Evolutionary conservation across 768 basidiomycete species (phyloP), one percentile per base, ranked within the genome.

Genomic region (Rhizopogon roseolus): DNA sequence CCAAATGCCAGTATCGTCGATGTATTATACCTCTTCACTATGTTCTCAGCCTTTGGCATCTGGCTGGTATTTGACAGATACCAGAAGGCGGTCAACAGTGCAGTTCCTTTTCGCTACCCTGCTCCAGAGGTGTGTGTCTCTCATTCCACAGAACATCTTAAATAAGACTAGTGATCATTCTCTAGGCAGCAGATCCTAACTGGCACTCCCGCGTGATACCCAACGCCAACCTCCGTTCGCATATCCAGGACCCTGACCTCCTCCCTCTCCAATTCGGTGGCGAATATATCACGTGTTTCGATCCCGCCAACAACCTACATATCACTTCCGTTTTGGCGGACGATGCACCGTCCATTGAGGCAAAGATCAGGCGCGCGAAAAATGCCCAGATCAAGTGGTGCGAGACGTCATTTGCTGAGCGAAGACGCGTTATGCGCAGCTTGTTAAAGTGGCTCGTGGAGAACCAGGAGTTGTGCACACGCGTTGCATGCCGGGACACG

Each of bases 401-500:
- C 17, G 62, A 78, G 7, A 91, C 86, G 16, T 82, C 84, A 0
- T 98, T 94, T 65, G 76, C 79, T 1, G 82, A 95, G 60, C 78
- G 97, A 40, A 77, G 87, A 65, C 81, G 88, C 57, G 89, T 99
- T 40, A 74, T 98, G 64, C 76, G 91, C 48, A 95, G 90, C 62
- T 66, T 99, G 56, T 76, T 93, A 64, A 90, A 89, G 59, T 99
- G 96, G 96, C 76, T 96, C 5, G 85, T 98, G 34, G 85, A 89
- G 58, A 94, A 98, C 63, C 90, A 94, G 72, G 88, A 93, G 50
- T 71, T 75, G 22, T 91, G 93, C 57, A 92, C 92, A 32, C 78
- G 86, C 40, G 88, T 96, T 27, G 92, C 92, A 22, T 93, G 91
- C 65, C 78, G 96, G 32, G 96, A 99, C 69, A 93, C 93, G 0